These are phyloP conservation scores for Aspergillus intermedius DNA, from an alignment of 2,329 filamentous ascomycete genomes.

Conservation along the genomic window DNA sequence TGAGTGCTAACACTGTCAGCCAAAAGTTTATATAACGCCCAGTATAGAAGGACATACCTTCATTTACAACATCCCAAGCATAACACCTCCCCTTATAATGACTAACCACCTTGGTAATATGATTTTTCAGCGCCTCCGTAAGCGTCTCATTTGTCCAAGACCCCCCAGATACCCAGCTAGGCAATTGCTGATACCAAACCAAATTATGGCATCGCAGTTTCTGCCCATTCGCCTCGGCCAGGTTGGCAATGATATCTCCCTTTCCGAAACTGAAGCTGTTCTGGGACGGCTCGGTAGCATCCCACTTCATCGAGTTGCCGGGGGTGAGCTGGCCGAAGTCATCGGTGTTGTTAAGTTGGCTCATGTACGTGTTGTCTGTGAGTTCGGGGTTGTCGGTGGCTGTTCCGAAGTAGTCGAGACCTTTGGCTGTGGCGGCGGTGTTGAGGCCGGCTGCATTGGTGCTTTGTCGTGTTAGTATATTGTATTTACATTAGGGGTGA, in stretches of 20 bases:
- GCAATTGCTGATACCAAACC: slow-evolving; percentile 43
- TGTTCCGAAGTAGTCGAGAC: slow-evolving; percentile 51
- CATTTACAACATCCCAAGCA: slow-evolving; percentile 37
- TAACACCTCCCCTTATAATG: slow-evolving; percentile 33
- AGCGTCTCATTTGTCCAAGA: slow-evolving; percentile 57
- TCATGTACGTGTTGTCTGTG: slow-evolving; percentile 49
- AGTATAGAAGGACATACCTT: slow-evolving; percentile 16
- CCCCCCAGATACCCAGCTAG: slow-evolving; percentile 45
- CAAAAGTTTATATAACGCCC: no score
- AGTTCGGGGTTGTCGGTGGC: slow-evolving; percentile 54
- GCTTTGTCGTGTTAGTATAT: slow-evolving; percentile 6
- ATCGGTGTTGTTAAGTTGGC: slow-evolving; percentile 51
- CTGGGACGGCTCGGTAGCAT: slow-evolving; percentile 53
- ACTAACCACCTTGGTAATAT: slow-evolving; percentile 31
- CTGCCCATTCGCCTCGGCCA: slow-evolving; percentile 36
- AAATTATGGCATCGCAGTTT: slow-evolving; percentile 58
- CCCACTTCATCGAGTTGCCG: slow-evolving; percentile 60
- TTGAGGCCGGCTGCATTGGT: slow-evolving; percentile 18
- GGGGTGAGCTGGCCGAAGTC: slow-evolving; percentile 62
- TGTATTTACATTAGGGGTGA: background rate
- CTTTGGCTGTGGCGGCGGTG: slow-evolving; percentile 46
- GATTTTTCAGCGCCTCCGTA: slow-evolving; percentile 47
- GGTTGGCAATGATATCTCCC: slow-evolving; percentile 46
- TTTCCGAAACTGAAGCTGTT: slow-evolving; percentile 53
- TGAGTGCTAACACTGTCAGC: slow-evolving; percentile 24